Base-by-base conservation (phyloP, 768 basidiomycete species). In the Tylopilus intermedius region DNA sequence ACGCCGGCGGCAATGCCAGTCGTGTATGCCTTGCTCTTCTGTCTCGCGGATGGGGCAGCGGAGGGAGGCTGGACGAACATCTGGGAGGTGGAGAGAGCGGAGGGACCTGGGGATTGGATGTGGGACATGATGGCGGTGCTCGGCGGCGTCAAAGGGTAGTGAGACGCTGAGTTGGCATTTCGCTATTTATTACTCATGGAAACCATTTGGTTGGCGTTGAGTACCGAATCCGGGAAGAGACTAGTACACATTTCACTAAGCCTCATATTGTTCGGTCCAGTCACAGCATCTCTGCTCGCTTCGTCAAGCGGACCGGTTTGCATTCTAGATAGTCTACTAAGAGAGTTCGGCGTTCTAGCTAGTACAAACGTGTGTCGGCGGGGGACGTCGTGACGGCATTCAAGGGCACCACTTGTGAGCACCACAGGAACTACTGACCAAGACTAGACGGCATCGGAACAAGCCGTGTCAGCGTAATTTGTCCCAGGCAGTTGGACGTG, bases 1-100 rank as follows among this genome's bases (percentile, higher is more conserved):
- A 85, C 87, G 61, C 86, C 84, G 26, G 86, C 86, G 37, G 86
- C 79, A 57, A 88, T 86, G 56, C 84, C 86, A 21, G 81, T 72
- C 18, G 79, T 57, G 45, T 76, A 74, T 22, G 74, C 56, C 61
- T 67, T 80, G 68, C 61, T 72, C 72, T 74, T 83, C 76, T 73
- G 76, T 66, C 67, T 74, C 68, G 50, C 61, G 47, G 76, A 63
- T 60, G 70, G 56, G 24, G 69, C 47, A 45, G 56, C 60, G 9
- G 64, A 58, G 45, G 60, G 11, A 14, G 71, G 58, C 50, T 65
- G 70, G 43, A 61, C 54, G 49, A 71, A 62, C 70, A 70, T 67
- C 24, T 71, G 71, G 65, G 69, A 48, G 59, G 38, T 69, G 64
- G 76, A 46, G 68, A 75, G 66, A 70, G 73, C 68, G 44, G 71